Evolutionary conservation across 2,329 filamentous ascomycete genomes (phyloP).

Genomic region (Epichloe brachyelytri): DNA sequence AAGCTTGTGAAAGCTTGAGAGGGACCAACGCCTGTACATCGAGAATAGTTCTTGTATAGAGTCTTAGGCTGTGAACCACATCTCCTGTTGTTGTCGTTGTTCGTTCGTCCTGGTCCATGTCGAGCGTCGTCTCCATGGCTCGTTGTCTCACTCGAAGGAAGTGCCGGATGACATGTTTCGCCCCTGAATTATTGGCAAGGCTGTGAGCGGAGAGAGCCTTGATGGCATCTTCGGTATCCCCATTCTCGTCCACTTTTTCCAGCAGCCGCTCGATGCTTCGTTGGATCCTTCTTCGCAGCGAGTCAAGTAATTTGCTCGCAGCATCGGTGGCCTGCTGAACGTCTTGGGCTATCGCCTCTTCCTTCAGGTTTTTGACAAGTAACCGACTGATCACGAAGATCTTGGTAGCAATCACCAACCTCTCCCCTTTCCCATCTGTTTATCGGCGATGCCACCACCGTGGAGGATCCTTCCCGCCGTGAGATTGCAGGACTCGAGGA

Average conservation of each 20-base stretch:
- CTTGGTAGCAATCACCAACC: constrained; percentile 50
- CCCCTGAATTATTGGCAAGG: constrained; percentile 65
- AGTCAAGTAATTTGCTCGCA: constrained; percentile 49
- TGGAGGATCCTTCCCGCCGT: constrained; percentile 36
- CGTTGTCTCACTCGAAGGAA: constrained; percentile 63
- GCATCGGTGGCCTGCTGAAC: constrained; percentile 36
- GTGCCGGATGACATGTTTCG: constrained; percentile 64
- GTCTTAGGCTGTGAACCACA: constrained; percentile 51
- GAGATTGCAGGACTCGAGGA: constrained; percentile 39
- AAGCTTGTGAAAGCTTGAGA: constrained; percentile 53
- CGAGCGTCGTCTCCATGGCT: constrained; percentile 51
- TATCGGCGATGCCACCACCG: constrained; percentile 19
- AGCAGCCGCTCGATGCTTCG: constrained; percentile 58
- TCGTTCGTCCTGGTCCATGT: constrained; percentile 30
- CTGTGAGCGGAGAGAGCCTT: constrained; percentile 73
- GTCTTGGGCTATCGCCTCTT: constrained; percentile 24
- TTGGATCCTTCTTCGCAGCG: constrained; percentile 49
- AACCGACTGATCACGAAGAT: constrained; percentile 64
- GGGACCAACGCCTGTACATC: constrained; percentile 69
- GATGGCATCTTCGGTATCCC: constrained; percentile 42
- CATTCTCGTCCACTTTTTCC: constrained; percentile 43
- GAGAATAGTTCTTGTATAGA: constrained; percentile 67
- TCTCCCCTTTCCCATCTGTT: constrained; percentile 27
- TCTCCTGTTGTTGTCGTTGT: constrained; percentile 28
- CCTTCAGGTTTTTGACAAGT: constrained; percentile 58